Conservation (phyloP, 2,329 filamentous ascomycete genomes). For the Aureobasidium sp. region DNA sequence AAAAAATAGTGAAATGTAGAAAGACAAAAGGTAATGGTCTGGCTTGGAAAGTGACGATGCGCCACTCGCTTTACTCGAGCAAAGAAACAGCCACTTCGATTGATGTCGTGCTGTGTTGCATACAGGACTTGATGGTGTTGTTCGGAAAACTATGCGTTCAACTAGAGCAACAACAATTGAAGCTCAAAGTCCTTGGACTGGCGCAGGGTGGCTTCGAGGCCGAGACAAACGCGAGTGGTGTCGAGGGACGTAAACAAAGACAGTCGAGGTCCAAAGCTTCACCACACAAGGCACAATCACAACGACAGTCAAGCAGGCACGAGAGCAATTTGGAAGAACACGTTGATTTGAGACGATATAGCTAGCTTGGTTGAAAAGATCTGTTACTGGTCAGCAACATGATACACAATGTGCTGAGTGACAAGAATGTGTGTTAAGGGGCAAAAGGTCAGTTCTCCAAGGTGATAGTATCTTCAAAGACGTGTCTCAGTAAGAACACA, state of each 20-base stretch:
- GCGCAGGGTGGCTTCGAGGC: not conserved
- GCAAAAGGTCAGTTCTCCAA: constrained; percentile 54
- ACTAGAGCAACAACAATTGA: not conserved
- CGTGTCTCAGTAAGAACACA: constrained; percentile 57
- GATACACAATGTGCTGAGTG: not conserved
- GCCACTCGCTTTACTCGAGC: not conserved
- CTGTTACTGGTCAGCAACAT: constrained; percentile 11
- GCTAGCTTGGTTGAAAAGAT: constrained; percentile 13
- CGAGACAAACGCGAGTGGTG: not conserved
- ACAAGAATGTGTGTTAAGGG: not conserved
- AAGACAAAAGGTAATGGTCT: not conserved
- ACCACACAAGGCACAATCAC: not conserved
- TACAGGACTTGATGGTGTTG: too few relatives aligned
- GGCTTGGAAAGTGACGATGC: not conserved
- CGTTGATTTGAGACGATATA: not conserved
- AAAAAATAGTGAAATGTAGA: not conserved
- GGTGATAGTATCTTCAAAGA: constrained; percentile 56
- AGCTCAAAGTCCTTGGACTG: not conserved
- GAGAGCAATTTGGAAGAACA: not conserved
- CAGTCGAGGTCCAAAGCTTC: not conserved
- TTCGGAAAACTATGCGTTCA: not conserved
- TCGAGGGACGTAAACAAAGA: not conserved
- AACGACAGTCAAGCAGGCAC: not conserved
- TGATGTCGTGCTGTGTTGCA: too few relatives aligned
- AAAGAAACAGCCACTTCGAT: not conserved